Conservation (phyloP, 495 filamentous ascomycete species). For the Neurospora tetraspora region DNA sequence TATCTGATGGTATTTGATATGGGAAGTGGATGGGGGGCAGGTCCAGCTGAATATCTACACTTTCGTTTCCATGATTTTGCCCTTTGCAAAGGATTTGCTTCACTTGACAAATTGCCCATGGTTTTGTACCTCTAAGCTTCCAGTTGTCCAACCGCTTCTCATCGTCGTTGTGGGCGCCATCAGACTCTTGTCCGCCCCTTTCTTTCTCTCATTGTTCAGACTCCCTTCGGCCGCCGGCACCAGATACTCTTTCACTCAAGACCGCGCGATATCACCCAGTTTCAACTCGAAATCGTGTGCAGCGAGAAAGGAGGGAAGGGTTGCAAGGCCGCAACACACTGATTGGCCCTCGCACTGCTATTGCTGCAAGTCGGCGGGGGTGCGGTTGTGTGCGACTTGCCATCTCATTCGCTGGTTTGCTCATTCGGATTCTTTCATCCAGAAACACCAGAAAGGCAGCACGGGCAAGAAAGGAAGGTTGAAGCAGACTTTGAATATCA, state of each 20-base stretch:
- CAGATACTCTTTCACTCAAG: background rate
- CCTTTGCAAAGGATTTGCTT: background rate
- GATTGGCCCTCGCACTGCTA: background rate
- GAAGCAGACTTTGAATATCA: background rate
- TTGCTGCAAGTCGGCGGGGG: background rate
- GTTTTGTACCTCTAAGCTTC: background rate
- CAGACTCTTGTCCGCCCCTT: background rate
- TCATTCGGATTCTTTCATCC: background rate
- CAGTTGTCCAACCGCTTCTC: background rate
- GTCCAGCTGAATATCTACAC: background rate
- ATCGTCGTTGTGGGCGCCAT: background rate
- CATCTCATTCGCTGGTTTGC: background rate
- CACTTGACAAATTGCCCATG: background rate
- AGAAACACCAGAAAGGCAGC: background rate
- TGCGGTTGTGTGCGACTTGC: background rate
- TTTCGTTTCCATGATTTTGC: background rate
- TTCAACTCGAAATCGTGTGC: background rate
- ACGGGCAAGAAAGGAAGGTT: background rate
- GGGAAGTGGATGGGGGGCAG: background rate
- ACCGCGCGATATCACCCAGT: background rate
- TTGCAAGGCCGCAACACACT: background rate
- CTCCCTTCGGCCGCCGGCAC: background rate
- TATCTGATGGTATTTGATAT: background rate
- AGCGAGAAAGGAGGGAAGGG: background rate
- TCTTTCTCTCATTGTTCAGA: background rate